phyloP scores from a whole-genome alignment of 495 filamentous ascomycete species.

The Parathielavia appendiculata region DNA sequence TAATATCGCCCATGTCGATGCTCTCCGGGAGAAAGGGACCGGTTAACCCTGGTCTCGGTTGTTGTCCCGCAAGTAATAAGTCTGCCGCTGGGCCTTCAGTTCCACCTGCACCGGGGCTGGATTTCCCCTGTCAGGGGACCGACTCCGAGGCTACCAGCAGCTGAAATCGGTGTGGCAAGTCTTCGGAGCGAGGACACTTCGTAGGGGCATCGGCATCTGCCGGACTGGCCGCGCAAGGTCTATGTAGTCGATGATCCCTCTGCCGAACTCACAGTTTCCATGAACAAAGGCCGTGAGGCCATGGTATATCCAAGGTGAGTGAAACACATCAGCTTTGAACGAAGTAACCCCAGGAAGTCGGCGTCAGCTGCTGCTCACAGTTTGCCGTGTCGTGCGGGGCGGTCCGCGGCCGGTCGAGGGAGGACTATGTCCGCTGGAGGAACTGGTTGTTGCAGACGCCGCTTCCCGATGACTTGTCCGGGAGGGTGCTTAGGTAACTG shows the following conservation, averaged over 20 bases:
- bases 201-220: conserved; percentile 34
- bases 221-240: conserved; percentile 40
- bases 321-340: too few relatives aligned
- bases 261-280: conserved; percentile 40
- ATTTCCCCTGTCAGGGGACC: not conserved
- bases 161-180: conserved; percentile 38
- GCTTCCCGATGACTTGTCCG: conserved; percentile 52
- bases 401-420: conserved; percentile 43
- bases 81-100: conserved; percentile 12
- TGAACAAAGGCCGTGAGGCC: conserved; percentile 58
- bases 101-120: conserved; percentile 7
- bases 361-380: conserved; percentile 63
- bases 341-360: conserved; percentile 36
- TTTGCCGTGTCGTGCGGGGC: conserved; percentile 58
- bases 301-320: conserved; percentile 49
- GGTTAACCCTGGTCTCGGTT: conserved; percentile 1
- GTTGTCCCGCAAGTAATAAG: not conserved
- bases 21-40: not conserved
- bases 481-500: conserved; percentile 63
- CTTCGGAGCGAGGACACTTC: conserved; percentile 30
- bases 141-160: not conserved
- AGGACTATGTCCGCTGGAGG: conserved; percentile 52
- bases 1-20: not conserved
- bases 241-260: conserved; percentile 47
- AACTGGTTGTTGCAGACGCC: conserved; percentile 59